Evolutionary conservation across 176 grass and related monocot species (phyloP), one percentile per base, ranked within the genome.

Genomic region (Triticum monococcum): DNA sequence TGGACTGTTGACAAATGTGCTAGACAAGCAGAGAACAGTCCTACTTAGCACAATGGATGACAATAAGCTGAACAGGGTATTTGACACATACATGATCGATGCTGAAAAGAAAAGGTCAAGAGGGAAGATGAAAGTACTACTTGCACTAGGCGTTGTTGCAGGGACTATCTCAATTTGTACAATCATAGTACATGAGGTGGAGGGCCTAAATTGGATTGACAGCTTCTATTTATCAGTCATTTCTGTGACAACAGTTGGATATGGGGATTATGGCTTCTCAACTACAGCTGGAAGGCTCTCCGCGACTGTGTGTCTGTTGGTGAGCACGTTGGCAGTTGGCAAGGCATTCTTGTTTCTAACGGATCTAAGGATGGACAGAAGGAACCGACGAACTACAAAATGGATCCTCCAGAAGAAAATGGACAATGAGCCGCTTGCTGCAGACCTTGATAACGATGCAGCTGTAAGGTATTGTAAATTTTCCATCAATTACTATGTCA

Each of bases 171-270:
- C 87, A 50, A 28, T 89, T 40, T 94, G 95, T 72, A 86, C 88
- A 82, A 57, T 92, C 40, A 90, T 86, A 88, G 86, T 89, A 68
- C 90, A 94, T 84, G 85, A 83, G 37, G 68, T 93, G 43, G 92
- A 97, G 73, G 82, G 79, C 64, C 67, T 91, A 63, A 83, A 83
- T 52, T 97, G 92, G 95, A 71, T 89, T 2, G 92, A 97, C 43
- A 89, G 90, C 67, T 87, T 97, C 60, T 91, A 95, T 84, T 82
- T 91, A 25, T 91, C 95, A 41, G 92, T 95, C 40, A 95, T 92
- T 79, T 97, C 95, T n/a, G 90, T 97, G 38, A 97, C 92, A 79
- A 93, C 92, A 66, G 92, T 97, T 83, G 95, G 92, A 52, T 95
- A 93, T 82, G 89, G 90, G 31, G 90, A 97, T 76, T 87, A 87